Base-by-base conservation (phyloP, 2,329 filamentous ascomycete species). In the Amphichorda felina region DNA sequence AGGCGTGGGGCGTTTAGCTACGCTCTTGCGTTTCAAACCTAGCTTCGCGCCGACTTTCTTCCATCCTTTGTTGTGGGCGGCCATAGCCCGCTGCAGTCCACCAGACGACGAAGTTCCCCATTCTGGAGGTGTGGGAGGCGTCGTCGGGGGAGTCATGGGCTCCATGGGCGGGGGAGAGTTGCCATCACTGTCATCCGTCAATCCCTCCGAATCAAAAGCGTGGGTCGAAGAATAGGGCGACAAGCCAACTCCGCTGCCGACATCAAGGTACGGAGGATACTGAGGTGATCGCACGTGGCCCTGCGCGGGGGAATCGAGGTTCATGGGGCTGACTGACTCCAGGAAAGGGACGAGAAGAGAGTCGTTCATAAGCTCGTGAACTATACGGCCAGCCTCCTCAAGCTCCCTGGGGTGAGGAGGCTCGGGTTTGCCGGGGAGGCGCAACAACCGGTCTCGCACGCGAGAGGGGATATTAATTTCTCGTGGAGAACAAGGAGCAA, bases 361-460 rank as follows among this genome's bases (percentile, higher is more conserved):
- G 54, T 96, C 91, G 49, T 94, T 93, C 88, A 98, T 96, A 38
- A 98, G 66, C 47, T 96, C 91, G 55, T 89, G 88, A 28, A 95
- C 84, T 41, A 94, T 93, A 41, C 74, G 72, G 17, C 94, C 82
- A 15, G 91, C 87, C 34, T 83, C 73, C 40, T 93, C 82, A 13
- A 98, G 66, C 37, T 78, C 74, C 28, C 79, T 74, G 1, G 91
- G 88, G 39, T 75, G 63, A 5, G 80, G 81, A 6, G 89, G 86
- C 0, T 67, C 62, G 7, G 75, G 70, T 28, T 82, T 67, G 26
- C 40, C 49, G 6, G 51, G 47, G n/a, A 59, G 43, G 29, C 66
- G 66, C 24, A 96, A 67, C 16, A 98, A 68, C 25, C 73, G 74
- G 53, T 96, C 86, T 25, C 89, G 82, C 30, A 95, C 85, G 43